A percentile compares a stretch with the other conserved stretches of the same genome.
phyloP scores from a whole-genome alignment of 169 alveolate genomes.

The Ichthyophthirius multifiliis region DNA sequence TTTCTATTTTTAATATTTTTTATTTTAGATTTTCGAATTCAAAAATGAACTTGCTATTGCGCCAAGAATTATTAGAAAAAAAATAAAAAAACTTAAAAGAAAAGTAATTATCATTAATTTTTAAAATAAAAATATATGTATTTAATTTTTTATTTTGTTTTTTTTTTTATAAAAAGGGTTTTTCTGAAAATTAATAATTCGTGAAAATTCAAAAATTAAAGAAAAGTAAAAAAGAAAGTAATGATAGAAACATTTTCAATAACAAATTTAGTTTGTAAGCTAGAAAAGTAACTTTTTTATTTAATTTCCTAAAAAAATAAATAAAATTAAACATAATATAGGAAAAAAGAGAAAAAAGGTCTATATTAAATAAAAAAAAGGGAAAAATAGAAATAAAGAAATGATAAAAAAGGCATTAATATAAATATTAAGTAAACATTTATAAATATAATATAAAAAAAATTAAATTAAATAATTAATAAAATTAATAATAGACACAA shows the following conservation, averaged over 20 bases:
- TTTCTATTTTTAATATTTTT: too few relatives aligned
- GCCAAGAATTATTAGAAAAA: not conserved
- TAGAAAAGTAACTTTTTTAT: not conserved
- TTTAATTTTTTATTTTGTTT: not conserved
- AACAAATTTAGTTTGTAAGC: not conserved
- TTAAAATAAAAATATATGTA: not conserved
- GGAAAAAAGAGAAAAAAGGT: not conserved
- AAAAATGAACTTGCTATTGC: not conserved
- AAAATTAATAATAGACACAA: too few relatives aligned
- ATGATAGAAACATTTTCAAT: not conserved
- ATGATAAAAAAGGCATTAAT: not conserved
- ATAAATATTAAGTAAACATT: too few relatives aligned
- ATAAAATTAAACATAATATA: not conserved
- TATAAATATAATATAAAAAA: too few relatives aligned
- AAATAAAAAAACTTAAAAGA: constrained; percentile 8
- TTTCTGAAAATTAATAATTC: not conserved
- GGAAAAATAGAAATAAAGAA: constrained; percentile 5
- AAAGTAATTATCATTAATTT: too few relatives aligned
- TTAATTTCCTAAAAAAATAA: not conserved
- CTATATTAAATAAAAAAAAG: not conserved
- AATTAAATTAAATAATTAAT: too few relatives aligned
- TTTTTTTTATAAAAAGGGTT: not conserved
- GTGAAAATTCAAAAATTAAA: not conserved
- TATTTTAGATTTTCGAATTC: not conserved
- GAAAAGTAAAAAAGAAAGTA: not conserved